Evolutionary conservation across 2,329 filamentous ascomycete genomes (phyloP).

Genomic region (Fusarium palustre): DNA sequence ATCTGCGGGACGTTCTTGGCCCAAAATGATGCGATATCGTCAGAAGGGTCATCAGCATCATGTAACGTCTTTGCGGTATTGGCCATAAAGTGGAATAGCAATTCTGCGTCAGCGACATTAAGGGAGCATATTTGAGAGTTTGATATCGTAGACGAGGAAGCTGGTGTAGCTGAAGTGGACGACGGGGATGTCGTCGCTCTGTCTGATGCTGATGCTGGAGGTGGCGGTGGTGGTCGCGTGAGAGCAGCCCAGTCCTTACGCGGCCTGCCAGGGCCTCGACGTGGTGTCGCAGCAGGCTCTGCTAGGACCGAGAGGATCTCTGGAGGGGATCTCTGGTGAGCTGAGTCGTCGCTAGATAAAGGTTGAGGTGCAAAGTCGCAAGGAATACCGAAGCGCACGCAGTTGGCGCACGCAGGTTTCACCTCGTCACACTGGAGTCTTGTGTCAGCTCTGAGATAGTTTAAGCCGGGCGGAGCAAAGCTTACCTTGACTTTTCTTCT

Average conservation of each 20-base stretch:
- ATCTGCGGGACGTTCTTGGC: slow-evolving; percentile 47
- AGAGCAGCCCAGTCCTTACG: slow-evolving; percentile 48
- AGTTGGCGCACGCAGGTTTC: slow-evolving; percentile 50
- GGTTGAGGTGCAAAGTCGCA: slow-evolving; percentile 47
- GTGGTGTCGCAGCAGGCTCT: slow-evolving; percentile 36
- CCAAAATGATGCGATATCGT: slow-evolving; percentile 46
- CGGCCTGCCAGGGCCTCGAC: slow-evolving; percentile 49
- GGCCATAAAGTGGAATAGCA: slow-evolving; percentile 48
- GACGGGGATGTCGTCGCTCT: slow-evolving; percentile 42
- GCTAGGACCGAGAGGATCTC: slow-evolving; percentile 27
- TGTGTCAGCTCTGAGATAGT: slow-evolving; percentile 27
- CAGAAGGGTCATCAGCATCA: slow-evolving; percentile 28
- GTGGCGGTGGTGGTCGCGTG: slow-evolving; percentile 33
- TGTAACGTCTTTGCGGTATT: slow-evolving; percentile 44
- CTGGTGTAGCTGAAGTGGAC: slow-evolving; percentile 39
- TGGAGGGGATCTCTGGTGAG: slow-evolving; percentile 29
- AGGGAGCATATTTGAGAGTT: slow-evolving; percentile 41
- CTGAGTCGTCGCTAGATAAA: slow-evolving; percentile 34
- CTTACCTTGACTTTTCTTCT: slow-evolving; percentile 50
- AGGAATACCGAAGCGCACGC: slow-evolving; percentile 48
- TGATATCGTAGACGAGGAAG: slow-evolving; percentile 40
- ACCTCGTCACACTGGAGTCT: slow-evolving; percentile 49
- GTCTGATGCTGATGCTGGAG: slow-evolving; percentile 32
- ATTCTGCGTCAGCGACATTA: slow-evolving; percentile 47
- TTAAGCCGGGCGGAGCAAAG: slow-evolving; percentile 6